A percentile compares a stretch with the other conserved stretches of the same genome.
These are phyloP conservation scores for Vachellia pachyceras DNA, from an alignment of 306 rosid genomes.

Conservation along the genomic window DNA sequence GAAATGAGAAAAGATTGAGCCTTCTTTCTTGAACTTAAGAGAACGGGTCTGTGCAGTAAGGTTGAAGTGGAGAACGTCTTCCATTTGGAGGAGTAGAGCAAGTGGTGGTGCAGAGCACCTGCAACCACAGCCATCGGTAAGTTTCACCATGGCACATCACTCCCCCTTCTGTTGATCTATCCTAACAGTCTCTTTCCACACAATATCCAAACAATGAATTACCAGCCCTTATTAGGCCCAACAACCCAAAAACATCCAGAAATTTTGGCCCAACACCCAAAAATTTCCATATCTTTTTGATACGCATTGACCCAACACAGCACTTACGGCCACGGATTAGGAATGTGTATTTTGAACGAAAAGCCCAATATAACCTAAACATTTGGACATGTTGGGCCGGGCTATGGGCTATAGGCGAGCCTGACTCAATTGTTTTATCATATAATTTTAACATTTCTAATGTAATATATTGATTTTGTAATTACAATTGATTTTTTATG, in stretches of 20 bases:
- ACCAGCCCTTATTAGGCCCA: not conserved
- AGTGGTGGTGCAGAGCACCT: constrained; percentile 55
- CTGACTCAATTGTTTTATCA: too few relatives aligned
- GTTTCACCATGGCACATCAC: constrained; percentile 27
- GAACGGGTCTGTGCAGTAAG: constrained; percentile 35
- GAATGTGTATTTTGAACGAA: too few relatives aligned
- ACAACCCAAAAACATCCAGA: not conserved
- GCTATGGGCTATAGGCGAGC: too few relatives aligned
- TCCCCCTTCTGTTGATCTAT: constrained; percentile 25
- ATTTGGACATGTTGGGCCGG: too few relatives aligned
- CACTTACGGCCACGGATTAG: too few relatives aligned
- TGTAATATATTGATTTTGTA: too few relatives aligned
- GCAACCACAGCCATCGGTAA: constrained; percentile 67
- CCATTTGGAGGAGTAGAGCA: constrained; percentile 57
- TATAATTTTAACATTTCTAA: too few relatives aligned
- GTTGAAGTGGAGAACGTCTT: constrained; percentile 32
- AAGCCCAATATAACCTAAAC: too few relatives aligned
- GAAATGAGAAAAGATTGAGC: constrained; percentile 45
- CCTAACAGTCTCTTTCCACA: constrained; percentile 16
- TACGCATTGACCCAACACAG: too few relatives aligned
- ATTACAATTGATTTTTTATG: too few relatives aligned
- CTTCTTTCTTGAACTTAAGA: constrained; percentile 38
- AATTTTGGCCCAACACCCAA: too few relatives aligned
- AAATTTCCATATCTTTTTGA: too few relatives aligned
- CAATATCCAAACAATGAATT: constrained; percentile 35